These are phyloP conservation scores for Aquilaria malaccensis DNA, from an alignment of 345 rosid genomes.

Conservation along the genomic window DNA sequence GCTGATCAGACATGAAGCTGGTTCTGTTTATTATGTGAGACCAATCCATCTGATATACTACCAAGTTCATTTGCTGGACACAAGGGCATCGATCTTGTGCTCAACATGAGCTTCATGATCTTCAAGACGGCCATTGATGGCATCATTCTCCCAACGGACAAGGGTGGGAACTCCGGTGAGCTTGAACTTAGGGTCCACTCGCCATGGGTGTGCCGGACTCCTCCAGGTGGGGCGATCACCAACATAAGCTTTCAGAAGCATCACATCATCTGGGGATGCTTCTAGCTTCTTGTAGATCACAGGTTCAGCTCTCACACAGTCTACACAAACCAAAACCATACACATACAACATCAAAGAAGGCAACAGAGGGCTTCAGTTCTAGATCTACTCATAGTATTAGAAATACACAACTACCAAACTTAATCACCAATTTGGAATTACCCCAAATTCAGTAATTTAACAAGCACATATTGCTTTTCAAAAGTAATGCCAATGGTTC, in stretches of 20 bases:
- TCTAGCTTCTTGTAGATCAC: conserved; percentile 68
- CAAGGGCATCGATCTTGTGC: conserved; percentile 46
- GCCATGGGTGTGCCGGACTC: conserved; percentile 65
- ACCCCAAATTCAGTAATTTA: too few species aligned
- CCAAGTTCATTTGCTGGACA: conserved; percentile 24
- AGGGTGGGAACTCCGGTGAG: conserved; percentile 83
- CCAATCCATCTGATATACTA: too few species aligned
- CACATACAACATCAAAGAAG: too few species aligned
- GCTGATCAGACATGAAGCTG: too few species aligned
- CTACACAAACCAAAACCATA: conserved; percentile 19
- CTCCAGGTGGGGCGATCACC: conserved; percentile 92
- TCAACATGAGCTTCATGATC: conserved; percentile 81
- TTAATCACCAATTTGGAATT: too few species aligned
- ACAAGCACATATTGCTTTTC: too few species aligned
- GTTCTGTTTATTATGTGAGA: too few species aligned
- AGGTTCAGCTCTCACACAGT: conserved; percentile 94
- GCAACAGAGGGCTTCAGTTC: too few species aligned
- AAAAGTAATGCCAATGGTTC: too few species aligned
- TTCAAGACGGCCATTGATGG: conserved; percentile 54
- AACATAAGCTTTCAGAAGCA: conserved; percentile 62
- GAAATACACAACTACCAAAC: too few species aligned
- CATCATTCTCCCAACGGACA: conserved; percentile 47
- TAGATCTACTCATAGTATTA: too few species aligned
- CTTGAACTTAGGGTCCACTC: conserved; percentile 64
- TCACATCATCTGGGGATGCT: conserved; percentile 45